phyloP scores from a whole-genome alignment of 2,329 filamentous ascomycete species.

The Aspergillus tamarii region DNA sequence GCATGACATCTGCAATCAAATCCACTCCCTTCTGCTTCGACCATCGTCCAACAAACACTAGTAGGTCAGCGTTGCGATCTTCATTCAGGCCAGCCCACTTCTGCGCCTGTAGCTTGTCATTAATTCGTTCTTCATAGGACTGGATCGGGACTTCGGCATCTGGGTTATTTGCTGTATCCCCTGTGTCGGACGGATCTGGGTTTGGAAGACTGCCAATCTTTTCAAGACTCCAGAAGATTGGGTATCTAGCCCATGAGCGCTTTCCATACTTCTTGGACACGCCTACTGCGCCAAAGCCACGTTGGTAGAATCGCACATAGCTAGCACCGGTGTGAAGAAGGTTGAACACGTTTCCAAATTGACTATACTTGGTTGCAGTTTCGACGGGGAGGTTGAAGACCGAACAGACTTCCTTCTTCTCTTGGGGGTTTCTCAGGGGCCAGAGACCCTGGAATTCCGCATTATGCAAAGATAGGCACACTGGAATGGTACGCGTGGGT shows the following conservation, averaged over 20 bases:
- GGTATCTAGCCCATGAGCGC: slow-evolving; percentile 67
- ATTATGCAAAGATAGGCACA: slow-evolving; percentile 68
- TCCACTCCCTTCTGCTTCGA: slow-evolving; percentile 71
- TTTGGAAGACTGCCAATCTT: slow-evolving; percentile 67
- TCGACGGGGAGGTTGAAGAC: slow-evolving; percentile 65
- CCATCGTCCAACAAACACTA: slow-evolving; percentile 72
- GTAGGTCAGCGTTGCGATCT: slow-evolving; percentile 64
- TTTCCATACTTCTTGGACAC: slow-evolving; percentile 71
- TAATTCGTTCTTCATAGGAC: slow-evolving; percentile 57
- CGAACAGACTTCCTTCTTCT: slow-evolving; percentile 65
- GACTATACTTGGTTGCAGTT: slow-evolving; percentile 63
- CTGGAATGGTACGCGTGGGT: slow-evolving; percentile 60
- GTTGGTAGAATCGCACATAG: slow-evolving; percentile 68
- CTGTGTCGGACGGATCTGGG: slow-evolving; percentile 68
- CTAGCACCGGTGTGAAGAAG: slow-evolving; percentile 68
- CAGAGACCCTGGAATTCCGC: slow-evolving; percentile 71
- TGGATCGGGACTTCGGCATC: slow-evolving; percentile 57
- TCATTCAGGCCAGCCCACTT: slow-evolving; percentile 68
- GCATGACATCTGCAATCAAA: slow-evolving; percentile 69
- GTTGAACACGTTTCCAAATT: slow-evolving; percentile 72
- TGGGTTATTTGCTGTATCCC: slow-evolving; percentile 46
- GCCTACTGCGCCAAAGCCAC: slow-evolving; percentile 69
- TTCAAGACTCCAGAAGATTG: slow-evolving; percentile 69
- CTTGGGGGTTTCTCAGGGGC: slow-evolving; percentile 66
- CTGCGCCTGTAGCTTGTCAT: slow-evolving; percentile 64